Percentiles rank a stretch among this genome's conserved stretches.
Conservation (phyloP, 306 rosid species). For the Vicia sativa region DNA sequence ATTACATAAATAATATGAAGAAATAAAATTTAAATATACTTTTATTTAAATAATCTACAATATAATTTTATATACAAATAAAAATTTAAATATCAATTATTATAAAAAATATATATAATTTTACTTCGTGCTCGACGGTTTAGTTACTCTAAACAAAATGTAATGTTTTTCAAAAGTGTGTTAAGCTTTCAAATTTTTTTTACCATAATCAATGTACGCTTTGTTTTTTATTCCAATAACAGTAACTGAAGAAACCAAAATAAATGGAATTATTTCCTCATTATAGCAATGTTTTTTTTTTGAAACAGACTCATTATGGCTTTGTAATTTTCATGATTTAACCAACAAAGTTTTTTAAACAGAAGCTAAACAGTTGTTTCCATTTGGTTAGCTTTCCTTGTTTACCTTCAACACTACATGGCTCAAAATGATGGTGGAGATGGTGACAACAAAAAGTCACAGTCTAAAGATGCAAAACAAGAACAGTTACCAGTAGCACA, state of each 20-base stretch:
- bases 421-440: conserved; percentile 9
- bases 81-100: no score
- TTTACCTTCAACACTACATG: neutral
- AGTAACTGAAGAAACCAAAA: neutral
- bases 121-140: no score
- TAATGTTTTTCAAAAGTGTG: no score
- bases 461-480: conserved; percentile 1
- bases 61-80: no score
- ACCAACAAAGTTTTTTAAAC: neutral
- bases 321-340: neutral
- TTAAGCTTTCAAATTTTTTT: no score
- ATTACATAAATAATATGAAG: no score
- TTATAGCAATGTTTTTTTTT: neutral
- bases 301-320: conserved; percentile 4
- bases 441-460: neutral
- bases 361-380: neutral
- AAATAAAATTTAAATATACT: no score
- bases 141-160: no score
- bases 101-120: no score
- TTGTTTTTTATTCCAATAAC: neutral
- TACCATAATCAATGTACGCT: neutral
- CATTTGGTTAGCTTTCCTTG: neutral
- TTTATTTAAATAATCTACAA: no score
- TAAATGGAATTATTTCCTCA: conserved; percentile 9
- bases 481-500: conserved; percentile 29